Base-by-base conservation (phyloP, 2,329 filamentous ascomycete species). In the Ascochyta pisi region DNA sequence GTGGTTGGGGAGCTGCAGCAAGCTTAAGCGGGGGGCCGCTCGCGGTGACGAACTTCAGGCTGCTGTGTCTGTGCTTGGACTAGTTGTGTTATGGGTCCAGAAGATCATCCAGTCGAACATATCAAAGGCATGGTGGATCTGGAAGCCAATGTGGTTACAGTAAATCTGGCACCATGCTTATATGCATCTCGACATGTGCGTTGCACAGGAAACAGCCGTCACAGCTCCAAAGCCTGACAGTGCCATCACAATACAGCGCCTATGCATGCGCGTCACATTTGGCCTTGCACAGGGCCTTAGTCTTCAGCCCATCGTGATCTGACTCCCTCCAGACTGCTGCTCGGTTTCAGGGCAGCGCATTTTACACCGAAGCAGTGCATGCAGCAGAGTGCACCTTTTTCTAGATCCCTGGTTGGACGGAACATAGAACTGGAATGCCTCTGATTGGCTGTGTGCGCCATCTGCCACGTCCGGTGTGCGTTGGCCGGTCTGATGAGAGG, bases 1-100 rank as follows among this genome's bases (percentile, higher is more conserved):
- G 68, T 71, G 68, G 71, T 58, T 63, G 66, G 61, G 53, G 48
- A 57, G 62, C 57, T 64, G 63, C 57, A 58, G 50, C 57, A 52
- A 55, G 58, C 53, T 61, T 49, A 63, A 65, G 70, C 66, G 64
- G 63, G 62, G 27, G 67, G 60, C 49, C 27, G 49, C 46, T 41
- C 29, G 46, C 38, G 38, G 50, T 55, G 52, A 55, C 41, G 52
- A 55, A 43, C 40, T 44, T 33, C 42, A 44, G 22, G 19, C 29
- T 42, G 27, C 22, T 16, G 33, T 29, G 34, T 29, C 33, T 29
- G 27, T 46, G 50, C 43, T 35, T 50, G 31, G 16, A 33, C 40
- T 50, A 44, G 48, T 31, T 8, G 22, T 31, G 48, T 31, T 8
- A 24, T 31, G 31, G 29, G 38, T 46, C 42, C 24, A 10, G 23